A percentile compares a stretch with the other conserved stretches of the same genome.
phyloP scores from a whole-genome alignment of 2,329 filamentous ascomycete genomes.

The Colletotrichum shisoi region DNA sequence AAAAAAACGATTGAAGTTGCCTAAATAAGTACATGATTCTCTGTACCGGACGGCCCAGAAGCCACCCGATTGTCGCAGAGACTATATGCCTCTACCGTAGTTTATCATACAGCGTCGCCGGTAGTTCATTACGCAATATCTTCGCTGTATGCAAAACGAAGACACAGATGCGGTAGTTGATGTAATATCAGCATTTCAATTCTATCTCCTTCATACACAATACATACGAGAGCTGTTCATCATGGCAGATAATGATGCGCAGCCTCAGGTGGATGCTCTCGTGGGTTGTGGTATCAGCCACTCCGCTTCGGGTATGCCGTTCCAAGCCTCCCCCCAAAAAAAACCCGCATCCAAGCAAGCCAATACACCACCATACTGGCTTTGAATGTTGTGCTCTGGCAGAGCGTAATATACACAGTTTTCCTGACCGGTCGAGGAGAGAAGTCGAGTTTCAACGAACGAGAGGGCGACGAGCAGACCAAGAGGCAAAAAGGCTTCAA shows the following conservation, averaged over 20 bases:
- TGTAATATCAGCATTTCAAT: constrained; percentile 34
- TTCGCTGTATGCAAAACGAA: not conserved
- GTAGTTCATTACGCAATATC: not conserved
- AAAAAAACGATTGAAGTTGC: not conserved
- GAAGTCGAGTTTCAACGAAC: constrained; percentile 31
- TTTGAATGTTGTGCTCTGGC: constrained; percentile 28
- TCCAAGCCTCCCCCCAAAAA: constrained; percentile 34
- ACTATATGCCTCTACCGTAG: no score
- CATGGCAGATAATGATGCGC: constrained; percentile 27
- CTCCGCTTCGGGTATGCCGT: constrained; percentile 31
- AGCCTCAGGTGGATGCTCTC: constrained; percentile 30
- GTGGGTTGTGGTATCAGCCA: constrained; percentile 23
- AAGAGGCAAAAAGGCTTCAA: constrained; percentile 11
- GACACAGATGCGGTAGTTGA: not conserved
- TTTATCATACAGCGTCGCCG: not conserved
- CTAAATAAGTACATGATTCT: not conserved
- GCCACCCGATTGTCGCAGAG: not conserved
- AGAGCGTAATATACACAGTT: constrained; percentile 40
- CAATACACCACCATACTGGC: constrained; percentile 34
- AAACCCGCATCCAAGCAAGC: constrained; percentile 28
- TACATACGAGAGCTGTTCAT: constrained; percentile 38
- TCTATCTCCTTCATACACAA: constrained; percentile 41
- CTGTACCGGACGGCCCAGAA: no score
- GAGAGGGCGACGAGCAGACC: constrained; percentile 24
- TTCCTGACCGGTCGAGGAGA: constrained; percentile 30